Percentiles rank a stretch among this genome's conserved stretches.
These are phyloP conservation scores for Pulveroboletus ravenelii DNA, from an alignment of 768 basidiomycete species.

Conservation along the genomic window DNA sequence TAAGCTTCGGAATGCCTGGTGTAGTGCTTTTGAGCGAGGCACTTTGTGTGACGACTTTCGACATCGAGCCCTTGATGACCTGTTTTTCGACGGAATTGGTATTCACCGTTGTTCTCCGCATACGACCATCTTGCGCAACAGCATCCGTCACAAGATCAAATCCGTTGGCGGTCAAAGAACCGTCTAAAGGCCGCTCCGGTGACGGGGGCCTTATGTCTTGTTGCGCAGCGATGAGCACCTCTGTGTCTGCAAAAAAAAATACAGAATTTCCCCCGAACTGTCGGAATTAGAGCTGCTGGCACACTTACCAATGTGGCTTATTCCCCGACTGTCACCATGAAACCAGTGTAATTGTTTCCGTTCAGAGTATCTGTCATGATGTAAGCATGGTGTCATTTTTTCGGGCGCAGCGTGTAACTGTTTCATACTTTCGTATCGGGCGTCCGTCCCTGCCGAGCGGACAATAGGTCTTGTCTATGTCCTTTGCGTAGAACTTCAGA, in stretches of 20 bases:
- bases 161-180: conserved; percentile 29
- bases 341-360: conserved; percentile 53
- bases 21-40: conserved; percentile 10
- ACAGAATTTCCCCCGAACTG: neutral
- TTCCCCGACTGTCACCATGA: conserved; percentile 48
- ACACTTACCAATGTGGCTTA: conserved; percentile 50
- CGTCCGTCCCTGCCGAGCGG: conserved; percentile 56
- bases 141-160: conserved; percentile 38
- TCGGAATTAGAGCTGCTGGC: neutral
- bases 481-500: conserved; percentile 43
- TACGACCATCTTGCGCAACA: conserved; percentile 36
- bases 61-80: conserved; percentile 51
- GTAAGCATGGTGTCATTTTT: neutral
- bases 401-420: neutral
- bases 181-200: conserved; percentile 24
- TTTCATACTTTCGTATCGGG: conserved; percentile 55
- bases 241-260: conserved; percentile 16
- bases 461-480: conserved; percentile 44
- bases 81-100: conserved; percentile 43
- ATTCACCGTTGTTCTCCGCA: conserved; percentile 37
- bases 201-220: conserved; percentile 15
- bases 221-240: conserved; percentile 18
- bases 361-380: conserved; percentile 51
- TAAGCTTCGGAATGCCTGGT: conserved; percentile 10
- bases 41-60: conserved; percentile 41